A percentile compares a stretch with the other conserved stretches of the same genome.
Evolutionary conservation across 495 filamentous ascomycete genomes (phyloP).

Genomic region (Daldinia loculata): DNA sequence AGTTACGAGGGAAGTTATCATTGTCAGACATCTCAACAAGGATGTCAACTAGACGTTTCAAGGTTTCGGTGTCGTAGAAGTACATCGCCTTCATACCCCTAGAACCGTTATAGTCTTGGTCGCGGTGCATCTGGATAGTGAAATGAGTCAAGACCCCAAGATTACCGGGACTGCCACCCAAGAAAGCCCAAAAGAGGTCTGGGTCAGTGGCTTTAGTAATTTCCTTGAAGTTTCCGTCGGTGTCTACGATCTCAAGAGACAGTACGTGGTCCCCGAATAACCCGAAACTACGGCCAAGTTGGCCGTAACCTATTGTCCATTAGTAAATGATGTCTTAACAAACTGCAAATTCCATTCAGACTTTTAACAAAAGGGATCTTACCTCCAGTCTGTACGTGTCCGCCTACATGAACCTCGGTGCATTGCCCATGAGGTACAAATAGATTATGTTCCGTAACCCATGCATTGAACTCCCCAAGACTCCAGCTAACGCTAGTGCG

Average conservation of each 20-base stretch:
- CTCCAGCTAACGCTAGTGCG: constrained; percentile 51
- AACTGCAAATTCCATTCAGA: not conserved
- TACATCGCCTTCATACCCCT: constrained; percentile 48
- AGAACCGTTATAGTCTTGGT: constrained; percentile 50
- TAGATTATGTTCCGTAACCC: constrained; percentile 44
- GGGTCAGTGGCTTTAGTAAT: constrained; percentile 48
- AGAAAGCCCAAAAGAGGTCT: constrained; percentile 53
- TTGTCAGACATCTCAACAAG: constrained; percentile 54
- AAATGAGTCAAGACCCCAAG: constrained; percentile 55
- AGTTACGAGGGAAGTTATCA: constrained; percentile 52
- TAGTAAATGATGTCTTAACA: not conserved
- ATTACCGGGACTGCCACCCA: constrained; percentile 57
- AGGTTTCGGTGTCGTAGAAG: constrained; percentile 45
- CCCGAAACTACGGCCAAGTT: constrained; percentile 53
- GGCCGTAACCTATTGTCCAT: constrained; percentile 47
- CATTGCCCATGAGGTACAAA: constrained; percentile 58
- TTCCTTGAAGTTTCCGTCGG: constrained; percentile 48
- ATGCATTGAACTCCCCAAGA: constrained; percentile 50
- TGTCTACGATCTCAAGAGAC: constrained; percentile 51
- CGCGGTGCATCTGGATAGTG: constrained; percentile 51
- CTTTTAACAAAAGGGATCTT: constrained; percentile 3
- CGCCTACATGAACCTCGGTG: constrained; percentile 52
- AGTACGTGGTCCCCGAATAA: constrained; percentile 54
- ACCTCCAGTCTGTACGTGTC: constrained; percentile 55
- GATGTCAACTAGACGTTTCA: constrained; percentile 47